Conservation (phyloP, 2,329 filamentous ascomycete species). For the Fusarium nisikadoi region DNA sequence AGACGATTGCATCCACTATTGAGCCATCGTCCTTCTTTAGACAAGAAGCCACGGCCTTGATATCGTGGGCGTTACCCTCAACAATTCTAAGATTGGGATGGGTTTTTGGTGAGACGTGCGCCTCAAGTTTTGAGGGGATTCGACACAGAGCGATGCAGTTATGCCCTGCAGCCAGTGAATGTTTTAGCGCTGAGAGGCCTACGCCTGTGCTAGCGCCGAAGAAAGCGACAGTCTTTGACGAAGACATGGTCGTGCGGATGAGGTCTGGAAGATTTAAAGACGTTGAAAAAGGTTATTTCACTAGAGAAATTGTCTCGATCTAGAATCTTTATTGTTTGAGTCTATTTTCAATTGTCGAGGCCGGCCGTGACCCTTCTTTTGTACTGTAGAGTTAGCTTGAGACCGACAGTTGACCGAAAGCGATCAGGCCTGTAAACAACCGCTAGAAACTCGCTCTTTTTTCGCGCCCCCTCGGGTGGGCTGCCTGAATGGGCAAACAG, state of each 20-base stretch:
- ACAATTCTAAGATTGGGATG: slow-evolving; percentile 55
- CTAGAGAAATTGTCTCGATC: too few species aligned
- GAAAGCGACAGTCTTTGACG: slow-evolving; percentile 58
- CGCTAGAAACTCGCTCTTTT: slow-evolving; percentile 8
- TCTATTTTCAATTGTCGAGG: not conserved
- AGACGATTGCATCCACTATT: slow-evolving; percentile 59
- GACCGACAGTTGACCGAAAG: slow-evolving; percentile 32
- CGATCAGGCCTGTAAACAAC: not conserved
- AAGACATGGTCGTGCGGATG: not conserved
- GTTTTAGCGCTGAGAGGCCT: slow-evolving; percentile 58
- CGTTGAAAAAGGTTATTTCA: accelerated
- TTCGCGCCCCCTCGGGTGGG: not conserved
- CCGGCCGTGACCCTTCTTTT: not conserved
- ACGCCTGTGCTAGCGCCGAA: slow-evolving; percentile 64
- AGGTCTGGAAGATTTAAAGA: not conserved
- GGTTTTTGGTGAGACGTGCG: slow-evolving; percentile 46
- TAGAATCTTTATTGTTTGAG: not conserved
- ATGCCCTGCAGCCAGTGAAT: slow-evolving; percentile 57
- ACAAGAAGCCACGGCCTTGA: slow-evolving; percentile 49
- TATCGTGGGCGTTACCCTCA: slow-evolving; percentile 60
- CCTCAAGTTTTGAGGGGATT: slow-evolving; percentile 59
- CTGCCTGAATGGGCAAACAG: too few species aligned
- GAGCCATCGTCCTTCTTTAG: slow-evolving; percentile 46
- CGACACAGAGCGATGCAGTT: slow-evolving; percentile 62
- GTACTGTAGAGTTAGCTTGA: not conserved